Base-by-base conservation (phyloP, 768 basidiomycete species). In the Termitomyces sp. region DNA sequence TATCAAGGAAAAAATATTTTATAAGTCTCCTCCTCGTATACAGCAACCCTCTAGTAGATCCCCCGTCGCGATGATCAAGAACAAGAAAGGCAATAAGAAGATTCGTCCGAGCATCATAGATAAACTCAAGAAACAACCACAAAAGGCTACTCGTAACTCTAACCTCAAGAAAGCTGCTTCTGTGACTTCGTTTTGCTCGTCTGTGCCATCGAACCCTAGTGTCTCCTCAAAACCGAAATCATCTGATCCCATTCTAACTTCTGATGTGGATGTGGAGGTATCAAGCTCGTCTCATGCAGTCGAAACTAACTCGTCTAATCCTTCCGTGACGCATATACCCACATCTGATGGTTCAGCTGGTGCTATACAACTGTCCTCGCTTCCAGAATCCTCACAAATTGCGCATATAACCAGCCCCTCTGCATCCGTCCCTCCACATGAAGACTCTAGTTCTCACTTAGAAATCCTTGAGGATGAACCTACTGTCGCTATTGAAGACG, bases 121-220 rank as follows among this genome's bases (percentile, higher is more conserved):
- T 48, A 71, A 74, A 2, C 80, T 83, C 66, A 78, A 73, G 64
- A 73, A 69, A 52, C 80, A 79, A 66, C 69, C 72, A 4, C 58
- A 69, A 46, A 63, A 53, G 26, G 20, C 22, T n/a, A 4, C 30
- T 46, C 32, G 18, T 10, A 36, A n/a, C 24, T 26, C 32, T 8
- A 36, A 53, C 7, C 10, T 26, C 28, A 33, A 57, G 26, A 40
- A 53, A 20, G 26, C 7, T 10, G 26, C 13, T 3, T 26, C 36
- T n/a, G 6, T 14, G 26, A 8, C 38, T 6, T 42, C 52, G 10
- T 12, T 10, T 5, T 26, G 16, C 33, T 40, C 24, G 18, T 1
- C 52, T 30, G 26, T 42, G 18, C 26, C 26, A n/a, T 13, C 7
- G n/a, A 20, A 42, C 12, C 12, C 38, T 18, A 13, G 5, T 52